These are phyloP conservation scores for Candida sakaeoensis DNA, from an alignment of 805 yeast species.

Conservation along the genomic window DNA sequence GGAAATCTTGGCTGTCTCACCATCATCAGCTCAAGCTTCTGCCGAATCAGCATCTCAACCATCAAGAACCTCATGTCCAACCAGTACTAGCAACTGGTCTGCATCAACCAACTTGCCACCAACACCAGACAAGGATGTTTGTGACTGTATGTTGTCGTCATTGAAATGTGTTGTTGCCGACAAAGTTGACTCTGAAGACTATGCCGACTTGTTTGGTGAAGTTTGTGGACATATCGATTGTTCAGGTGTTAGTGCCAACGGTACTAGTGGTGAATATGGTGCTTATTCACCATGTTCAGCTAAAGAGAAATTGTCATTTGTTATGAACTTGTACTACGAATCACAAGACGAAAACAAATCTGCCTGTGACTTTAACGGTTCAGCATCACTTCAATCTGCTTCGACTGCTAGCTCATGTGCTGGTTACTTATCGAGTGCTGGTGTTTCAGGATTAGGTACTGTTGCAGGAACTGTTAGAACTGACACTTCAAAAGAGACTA, in stretches of 20 bases:
- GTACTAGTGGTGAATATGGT: constrained; percentile 39
- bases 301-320: constrained; percentile 35
- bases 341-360: constrained; percentile 19
- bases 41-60: constrained; percentile 22
- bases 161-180: constrained; percentile 32
- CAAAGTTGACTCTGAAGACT: constrained; percentile 27
- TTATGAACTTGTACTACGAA: constrained; percentile 36
- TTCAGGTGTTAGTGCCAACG: constrained; percentile 34
- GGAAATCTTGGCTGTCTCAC: constrained; percentile 49
- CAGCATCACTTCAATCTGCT: constrained; percentile 33
- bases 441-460: constrained; percentile 63
- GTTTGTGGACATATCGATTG: constrained; percentile 36
- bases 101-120: constrained; percentile 42
- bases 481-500: constrained; percentile 17
- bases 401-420: constrained; percentile 47
- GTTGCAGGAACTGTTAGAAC: constrained; percentile 32
- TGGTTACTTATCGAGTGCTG: constrained; percentile 60
- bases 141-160: constrained; percentile 34
- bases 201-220: constrained; percentile 29
- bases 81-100: constrained; percentile 28
- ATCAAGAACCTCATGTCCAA: constrained; percentile 35
- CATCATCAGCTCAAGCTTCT: constrained; percentile 18
- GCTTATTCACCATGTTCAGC: constrained; percentile 37
- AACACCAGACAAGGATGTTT: constrained; percentile 35
- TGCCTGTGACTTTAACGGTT: constrained; percentile 40